Conservation (phyloP, 495 filamentous ascomycete species). For the Penicillium steckii region DNA sequence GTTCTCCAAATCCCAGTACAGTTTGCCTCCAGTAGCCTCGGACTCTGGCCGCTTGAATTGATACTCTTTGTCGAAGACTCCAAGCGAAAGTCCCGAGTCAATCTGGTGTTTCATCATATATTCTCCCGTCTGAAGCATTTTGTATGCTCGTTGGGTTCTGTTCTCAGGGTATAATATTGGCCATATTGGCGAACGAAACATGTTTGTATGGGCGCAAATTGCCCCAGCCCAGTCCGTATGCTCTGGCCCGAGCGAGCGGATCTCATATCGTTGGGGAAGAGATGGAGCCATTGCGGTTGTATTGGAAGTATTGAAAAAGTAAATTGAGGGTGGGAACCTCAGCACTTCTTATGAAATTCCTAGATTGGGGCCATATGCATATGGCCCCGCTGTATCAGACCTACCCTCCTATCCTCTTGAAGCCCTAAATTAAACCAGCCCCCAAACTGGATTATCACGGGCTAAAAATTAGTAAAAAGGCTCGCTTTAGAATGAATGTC, state of each 20-base stretch:
- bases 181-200: constrained; percentile 37
- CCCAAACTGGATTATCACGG: too few relatives aligned
- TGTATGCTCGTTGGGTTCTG: constrained; percentile 20
- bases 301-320: background rate
- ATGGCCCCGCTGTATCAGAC: background rate
- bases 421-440: too few relatives aligned
- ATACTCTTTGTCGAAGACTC: constrained; percentile 47
- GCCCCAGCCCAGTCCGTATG: constrained; percentile 37
- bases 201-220: constrained; percentile 36
- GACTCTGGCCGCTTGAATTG: constrained; percentile 41
- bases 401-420: background rate
- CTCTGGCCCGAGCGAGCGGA: constrained; percentile 33
- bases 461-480: too few relatives aligned
- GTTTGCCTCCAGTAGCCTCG: constrained; percentile 31
- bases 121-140: constrained; percentile 1
- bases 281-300: background rate
- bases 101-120: constrained; percentile 33
- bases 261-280: constrained; percentile 28
- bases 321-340: background rate
- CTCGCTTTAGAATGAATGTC: too few relatives aligned
- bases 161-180: constrained; percentile 23
- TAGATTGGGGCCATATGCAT: too few relatives aligned
- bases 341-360: too few relatives aligned
- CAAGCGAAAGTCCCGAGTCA: constrained; percentile 38
- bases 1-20: constrained; percentile 39